Base-by-base conservation (phyloP, 2,329 filamentous ascomycete genomes). In the Botryotinia calthae region DNA sequence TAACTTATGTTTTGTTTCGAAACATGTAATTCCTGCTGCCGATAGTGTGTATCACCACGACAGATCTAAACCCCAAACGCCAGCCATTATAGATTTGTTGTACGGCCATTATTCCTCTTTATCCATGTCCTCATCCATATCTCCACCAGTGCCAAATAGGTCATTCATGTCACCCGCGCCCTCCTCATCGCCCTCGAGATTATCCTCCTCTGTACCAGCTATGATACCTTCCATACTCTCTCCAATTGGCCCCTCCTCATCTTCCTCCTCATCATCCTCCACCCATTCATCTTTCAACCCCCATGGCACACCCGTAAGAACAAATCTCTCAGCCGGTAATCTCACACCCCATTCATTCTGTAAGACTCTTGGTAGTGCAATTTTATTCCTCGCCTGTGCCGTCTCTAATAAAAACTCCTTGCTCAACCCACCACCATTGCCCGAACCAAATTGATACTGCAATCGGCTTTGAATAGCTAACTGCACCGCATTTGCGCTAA, bases 341-440 rank as follows among this genome's bases (percentile, higher is more conserved):
- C 90, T 83, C 10, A 91, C 86, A 37, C 90, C 90, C 89, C 90
- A 92, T 79, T 92, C 90, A 78, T 87, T 88, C 59, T 87, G 85
- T 20, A 87, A 83, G 25, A 92, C 87, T 74, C 87, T 86, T 31
- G 90, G 90, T 75, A 94, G 82, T 1, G 86, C 87, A 42, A 91
- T 84, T 77, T 88, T 88, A 82, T 94, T 94, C 75, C 90, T 84
- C 79, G 92, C 89, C 75, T 87, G 85, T 20, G 92, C 93, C n/a
- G 94, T 84, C 80, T 94, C 91, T 72, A 90, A 83, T 84, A 95
- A 86, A 81, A 92, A 94, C 76, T 95, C 93, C 80, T 95, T 95
- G 81, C 85, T 88, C 68, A 88, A 84, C 14, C 87, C 87, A 44
- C 84, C 84, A 2, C 80, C 81, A 72, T 75, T 77, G 79, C 86